phyloP scores from a whole-genome alignment of 305 asterid genomes.

The Fraxinus sp. region DNA sequence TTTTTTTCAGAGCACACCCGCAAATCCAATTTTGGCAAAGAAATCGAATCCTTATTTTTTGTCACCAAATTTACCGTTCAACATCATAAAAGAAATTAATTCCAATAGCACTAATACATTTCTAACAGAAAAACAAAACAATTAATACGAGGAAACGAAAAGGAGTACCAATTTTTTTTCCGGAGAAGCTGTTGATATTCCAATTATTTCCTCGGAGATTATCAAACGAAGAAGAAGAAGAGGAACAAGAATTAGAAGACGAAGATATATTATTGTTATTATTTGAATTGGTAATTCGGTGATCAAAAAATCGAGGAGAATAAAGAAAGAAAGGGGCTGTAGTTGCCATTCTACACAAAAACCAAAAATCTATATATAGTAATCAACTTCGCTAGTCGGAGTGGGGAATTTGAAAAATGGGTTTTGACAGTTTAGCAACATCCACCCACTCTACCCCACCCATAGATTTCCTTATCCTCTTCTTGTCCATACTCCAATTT shows the following conservation, averaged over 20 bases:
- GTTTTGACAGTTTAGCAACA: not conserved
- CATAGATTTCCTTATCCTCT: not conserved
- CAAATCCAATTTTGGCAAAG: not conserved
- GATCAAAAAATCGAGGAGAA: not conserved
- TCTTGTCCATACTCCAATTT: not conserved
- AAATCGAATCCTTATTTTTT: not conserved
- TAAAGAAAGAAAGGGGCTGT: not conserved
- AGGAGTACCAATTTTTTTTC: constrained; percentile 22
- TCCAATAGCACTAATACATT: not conserved
- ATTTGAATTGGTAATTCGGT: not conserved
- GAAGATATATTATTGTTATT: constrained; percentile 25
- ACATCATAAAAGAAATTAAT: not conserved
- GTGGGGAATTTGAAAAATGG: not conserved
- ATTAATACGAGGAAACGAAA: not conserved
- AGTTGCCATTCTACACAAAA: not conserved
- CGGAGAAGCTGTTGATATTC: constrained; percentile 39
- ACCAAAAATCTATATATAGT: not conserved
- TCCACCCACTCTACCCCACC: not conserved
- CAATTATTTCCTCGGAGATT: constrained; percentile 30
- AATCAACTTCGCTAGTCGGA: not conserved
- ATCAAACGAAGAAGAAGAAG: constrained; percentile 30
- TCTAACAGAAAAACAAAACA: not conserved
- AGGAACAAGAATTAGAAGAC: constrained; percentile 38
- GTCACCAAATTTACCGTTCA: not conserved
- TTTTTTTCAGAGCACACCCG: not conserved